Evolutionary conservation across 129 eudicot species (phyloP), one percentile per base, ranked within the genome.

Genomic region (Artemisia tridentata): DNA sequence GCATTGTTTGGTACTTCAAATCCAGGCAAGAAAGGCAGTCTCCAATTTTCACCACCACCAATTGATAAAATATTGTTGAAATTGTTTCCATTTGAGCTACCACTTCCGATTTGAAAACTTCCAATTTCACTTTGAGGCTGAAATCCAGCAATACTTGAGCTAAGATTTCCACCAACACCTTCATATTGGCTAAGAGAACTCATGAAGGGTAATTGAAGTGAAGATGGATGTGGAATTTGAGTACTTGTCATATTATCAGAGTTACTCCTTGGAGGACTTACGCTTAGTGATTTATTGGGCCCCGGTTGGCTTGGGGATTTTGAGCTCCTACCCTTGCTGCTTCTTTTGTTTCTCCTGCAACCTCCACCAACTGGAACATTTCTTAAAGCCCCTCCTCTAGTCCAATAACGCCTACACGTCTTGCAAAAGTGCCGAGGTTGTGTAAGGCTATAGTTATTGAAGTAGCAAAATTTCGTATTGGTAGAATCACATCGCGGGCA

Each of bases 391-490:
- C 92, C 92, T 0, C 92, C 92, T 67, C 88, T 55, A 7, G 92
- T 87, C 92, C 92, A 87, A 27, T 87, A 87, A 19, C 92, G 81
- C 19, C 92, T 82, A 14, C 92, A 87, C 2, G 88, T 77, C 86
- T 87, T 87, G 79, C 92, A 87, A 72, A 87, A 87, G 88, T 87
- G 92, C 3, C 92, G 68, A 3, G 92, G 92, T 21, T 87, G 92
- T 7, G 86, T 57, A 46, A 84, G 92, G 83, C 79, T 87, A 51
- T 87, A 87, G 88, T 87, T 87, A 76, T 87, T 87, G 80, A 84
- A 87, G 85, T 87, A 87, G 77, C 92, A 87, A 60, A 87, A 87
- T 70, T 87, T 87, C 0, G 92, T 87, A 50, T 87, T 84, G 62
- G 92, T 87, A 11, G 92, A 87, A 63, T 87, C 88, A 14, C 92